phyloP scores from a whole-genome alignment of 495 filamentous ascomycete genomes.

The Pseudoneurospora amorphoporcata region DNA sequence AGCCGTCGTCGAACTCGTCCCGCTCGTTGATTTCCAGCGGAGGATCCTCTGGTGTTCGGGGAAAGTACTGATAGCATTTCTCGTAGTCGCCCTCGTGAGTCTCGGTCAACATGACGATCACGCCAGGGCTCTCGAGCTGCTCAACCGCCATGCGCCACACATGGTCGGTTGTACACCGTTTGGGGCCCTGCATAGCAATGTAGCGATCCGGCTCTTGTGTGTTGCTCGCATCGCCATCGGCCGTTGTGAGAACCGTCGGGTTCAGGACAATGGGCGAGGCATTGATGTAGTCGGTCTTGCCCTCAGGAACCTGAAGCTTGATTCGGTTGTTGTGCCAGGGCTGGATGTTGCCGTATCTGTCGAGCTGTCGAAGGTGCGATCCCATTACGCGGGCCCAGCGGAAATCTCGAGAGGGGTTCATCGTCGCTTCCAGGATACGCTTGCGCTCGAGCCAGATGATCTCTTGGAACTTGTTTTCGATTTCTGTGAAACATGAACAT shows the following conservation, averaged over 20 bases:
- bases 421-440: conserved; percentile 35
- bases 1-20: conserved; percentile 55
- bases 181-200: conserved; percentile 70
- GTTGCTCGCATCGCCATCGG: conserved; percentile 15
- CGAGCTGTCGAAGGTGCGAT: conserved; percentile 43
- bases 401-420: conserved; percentile 37
- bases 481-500: conserved; percentile 22
- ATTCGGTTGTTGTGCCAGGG: conserved; percentile 81
- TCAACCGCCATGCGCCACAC: conserved; percentile 97
- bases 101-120: conserved; percentile 94
- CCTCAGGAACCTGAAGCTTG: conserved; percentile 69
- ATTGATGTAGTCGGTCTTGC: conserved; percentile 87
- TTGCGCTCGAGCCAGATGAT: conserved; percentile 53
- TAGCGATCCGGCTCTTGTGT: conserved; percentile 31
- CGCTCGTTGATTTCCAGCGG: conserved; percentile 43
- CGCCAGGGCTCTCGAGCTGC: conserved; percentile 64
- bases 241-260: conserved; percentile 48
- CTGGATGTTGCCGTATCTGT: conserved; percentile 79
- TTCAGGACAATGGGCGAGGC: conserved; percentile 73
- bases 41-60: conserved; percentile 44
- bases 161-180: conserved; percentile 56
- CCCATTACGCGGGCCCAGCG: conserved; percentile 44
- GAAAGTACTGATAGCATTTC: conserved; percentile 92
- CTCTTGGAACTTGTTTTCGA: conserved; percentile 47
- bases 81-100: conserved; percentile 72